Percentiles rank a stretch among this genome's conserved stretches.
These are phyloP conservation scores for Clarireedia monteithiana DNA, from an alignment of 2,329 filamentous ascomycete genomes.

Conservation along the genomic window DNA sequence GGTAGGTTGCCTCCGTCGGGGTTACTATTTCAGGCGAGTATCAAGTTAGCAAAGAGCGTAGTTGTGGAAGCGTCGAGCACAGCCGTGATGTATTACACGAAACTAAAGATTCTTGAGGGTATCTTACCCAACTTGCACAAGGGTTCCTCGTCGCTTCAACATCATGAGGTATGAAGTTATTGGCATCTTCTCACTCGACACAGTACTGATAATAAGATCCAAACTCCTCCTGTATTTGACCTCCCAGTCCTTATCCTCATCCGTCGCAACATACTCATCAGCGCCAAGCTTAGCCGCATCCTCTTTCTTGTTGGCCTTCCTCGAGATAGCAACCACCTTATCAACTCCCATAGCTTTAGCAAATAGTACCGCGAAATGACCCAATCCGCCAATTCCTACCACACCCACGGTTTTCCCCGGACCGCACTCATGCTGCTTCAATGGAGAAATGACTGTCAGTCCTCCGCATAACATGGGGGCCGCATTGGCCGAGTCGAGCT, in stretches of 20 bases:
- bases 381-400: slow-evolving; percentile 57
- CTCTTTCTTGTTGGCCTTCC: slow-evolving; percentile 47
- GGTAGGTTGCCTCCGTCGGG: no score
- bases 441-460: slow-evolving; percentile 63
- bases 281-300: slow-evolving; percentile 58
- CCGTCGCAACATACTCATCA: slow-evolving; percentile 44
- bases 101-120: no score
- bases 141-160: slow-evolving; percentile 49
- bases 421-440: slow-evolving; percentile 54
- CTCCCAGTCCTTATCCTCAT: slow-evolving; percentile 49
- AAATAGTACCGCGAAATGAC: slow-evolving; percentile 66
- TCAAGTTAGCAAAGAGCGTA: no score
- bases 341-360: slow-evolving; percentile 64
- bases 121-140: slow-evolving; percentile 51
- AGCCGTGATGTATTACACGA: no score
- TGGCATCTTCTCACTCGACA: slow-evolving; percentile 53
- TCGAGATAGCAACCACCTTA: slow-evolving; percentile 55
- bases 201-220: slow-evolving; percentile 53
- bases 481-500: no score
- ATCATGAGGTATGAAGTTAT: slow-evolving; percentile 53
- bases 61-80: no score
- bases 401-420: slow-evolving; percentile 66
- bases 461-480: slow-evolving; percentile 50
- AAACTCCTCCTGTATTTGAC: slow-evolving; percentile 43
- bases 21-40: no score